These are phyloP conservation scores for Solanum ossicruentum DNA, from an alignment of 257 asterid species.

Conservation along the genomic window DNA sequence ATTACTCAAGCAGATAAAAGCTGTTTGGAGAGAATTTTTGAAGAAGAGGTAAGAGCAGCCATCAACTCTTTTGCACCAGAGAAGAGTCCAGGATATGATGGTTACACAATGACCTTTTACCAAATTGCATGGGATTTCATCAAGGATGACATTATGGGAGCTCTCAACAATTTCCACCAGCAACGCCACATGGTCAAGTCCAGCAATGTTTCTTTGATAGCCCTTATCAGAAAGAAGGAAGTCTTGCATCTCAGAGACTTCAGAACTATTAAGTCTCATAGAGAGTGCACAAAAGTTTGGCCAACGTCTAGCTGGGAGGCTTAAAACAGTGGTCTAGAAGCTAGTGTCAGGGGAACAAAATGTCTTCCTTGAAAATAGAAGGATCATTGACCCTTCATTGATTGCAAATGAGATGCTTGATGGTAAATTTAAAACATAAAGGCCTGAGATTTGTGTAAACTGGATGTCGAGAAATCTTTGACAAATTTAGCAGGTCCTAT, in stretches of 20 bases:
- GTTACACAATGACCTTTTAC: neutral
- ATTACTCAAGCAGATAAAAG: neutral
- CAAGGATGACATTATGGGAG: neutral
- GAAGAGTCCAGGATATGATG: neutral
- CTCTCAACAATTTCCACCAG: neutral
- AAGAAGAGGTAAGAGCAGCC: neutral
- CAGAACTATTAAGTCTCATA: neutral
- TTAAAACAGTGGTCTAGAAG: neutral
- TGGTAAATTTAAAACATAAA: neutral
- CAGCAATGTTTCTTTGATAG: neutral
- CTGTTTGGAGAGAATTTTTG: neutral
- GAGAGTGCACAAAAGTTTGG: neutral
- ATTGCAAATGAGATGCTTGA: neutral
- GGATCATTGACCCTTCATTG: neutral
- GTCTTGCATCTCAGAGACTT: neutral
- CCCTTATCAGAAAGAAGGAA: neutral
- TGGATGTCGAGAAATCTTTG: neutral
- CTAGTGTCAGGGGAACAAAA: neutral
- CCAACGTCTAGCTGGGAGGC: neutral
- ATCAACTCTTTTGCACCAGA: neutral
- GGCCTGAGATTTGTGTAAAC: neutral
- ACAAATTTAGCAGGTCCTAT: neutral
- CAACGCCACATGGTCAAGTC: neutral
- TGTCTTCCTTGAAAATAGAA: neutral
- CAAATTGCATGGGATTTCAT: neutral